Base-by-base conservation (phyloP, 805 yeast genomes). In the Wickerhamiella kazuoi region DNA sequence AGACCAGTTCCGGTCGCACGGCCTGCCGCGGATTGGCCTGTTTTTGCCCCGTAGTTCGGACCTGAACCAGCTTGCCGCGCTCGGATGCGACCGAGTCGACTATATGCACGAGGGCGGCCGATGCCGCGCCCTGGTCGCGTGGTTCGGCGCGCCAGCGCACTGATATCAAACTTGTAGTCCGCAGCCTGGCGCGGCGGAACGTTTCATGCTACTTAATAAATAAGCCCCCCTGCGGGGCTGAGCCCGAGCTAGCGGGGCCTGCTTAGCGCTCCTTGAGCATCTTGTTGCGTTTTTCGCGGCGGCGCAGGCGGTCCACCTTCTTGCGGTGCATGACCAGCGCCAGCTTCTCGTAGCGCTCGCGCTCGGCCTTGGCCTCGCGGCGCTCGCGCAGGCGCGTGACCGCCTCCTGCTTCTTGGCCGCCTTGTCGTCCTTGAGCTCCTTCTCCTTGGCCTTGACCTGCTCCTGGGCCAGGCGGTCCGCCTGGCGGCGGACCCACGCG, bases 201-300 rank as follows among this genome's bases (percentile, higher is more conserved):
- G 37, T 9, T 15, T 9, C 19, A 34, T 23, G 20, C n/a, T 7
- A 20, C 8, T 35, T 5, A 6, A 35, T 28, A 17, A 7, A 29
- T 33, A 17, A 11, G 7, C 8, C 13, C 16, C 8, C 26, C 3
- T 9, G n/a, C 14, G 30, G 15, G 34, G 36, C 41, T n/a, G n/a
- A n/a, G n/a, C n/a, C n/a, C n/a, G n/a, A n/a, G n/a, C n/a, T n/a
- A n/a, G n/a, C n/a, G n/a, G n/a, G n/a, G n/a, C n/a, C n/a, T n/a
- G n/a, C n/a, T n/a, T 48, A 79, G 59, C 96, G 94, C 55, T 86
- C 97, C 57, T 77, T 83, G 56, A 86, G 74, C 52, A 84, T 65
- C 63, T 87, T 87, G 64, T 86, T 87, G 63, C 97, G 76, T 78
- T 87, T 87, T 56, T 87, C 98, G 55, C 79, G 76, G 65, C 79